These are phyloP conservation scores for Phytophthora vignae DNA, from an alignment of 352 stramenopile species.

Conservation along the genomic window DNA sequence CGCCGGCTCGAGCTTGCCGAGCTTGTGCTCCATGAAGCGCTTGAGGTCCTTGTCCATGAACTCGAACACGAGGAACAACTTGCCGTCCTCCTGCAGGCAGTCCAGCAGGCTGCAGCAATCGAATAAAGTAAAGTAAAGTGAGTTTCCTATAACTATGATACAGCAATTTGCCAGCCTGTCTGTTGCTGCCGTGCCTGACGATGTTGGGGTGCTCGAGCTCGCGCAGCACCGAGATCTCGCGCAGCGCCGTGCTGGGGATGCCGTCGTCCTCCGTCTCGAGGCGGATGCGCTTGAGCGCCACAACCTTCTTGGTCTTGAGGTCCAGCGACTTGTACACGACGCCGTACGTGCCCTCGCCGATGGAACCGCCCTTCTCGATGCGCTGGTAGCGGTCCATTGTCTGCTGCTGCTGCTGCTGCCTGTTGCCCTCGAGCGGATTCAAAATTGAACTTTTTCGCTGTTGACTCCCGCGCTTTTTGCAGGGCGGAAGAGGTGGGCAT, in stretches of 20 bases:
- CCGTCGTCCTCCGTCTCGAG: conserved; percentile 99
- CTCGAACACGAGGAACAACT: conserved; percentile 99
- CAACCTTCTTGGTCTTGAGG: conserved; percentile 90
- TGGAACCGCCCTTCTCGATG: conserved; percentile 93
- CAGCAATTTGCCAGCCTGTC: not conserved
- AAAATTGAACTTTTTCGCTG: not conserved
- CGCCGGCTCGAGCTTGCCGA: conserved; percentile 62
- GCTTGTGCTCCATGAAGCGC: conserved; percentile 93
- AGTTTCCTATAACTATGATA: not conserved
- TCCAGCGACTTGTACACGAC: conserved; percentile 97
- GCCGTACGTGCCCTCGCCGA: conserved; percentile 97
- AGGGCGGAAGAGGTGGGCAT: not conserved
- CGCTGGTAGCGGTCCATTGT: conserved; percentile 92
- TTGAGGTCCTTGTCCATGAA: conserved; percentile 99
- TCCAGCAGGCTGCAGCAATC: conserved; percentile 82
- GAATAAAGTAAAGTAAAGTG: not conserved
- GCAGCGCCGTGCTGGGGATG: conserved; percentile 97
- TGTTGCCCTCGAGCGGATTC: not conserved
- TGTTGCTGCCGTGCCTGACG: conserved; percentile 76
- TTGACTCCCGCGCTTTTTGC: conserved; percentile 34
- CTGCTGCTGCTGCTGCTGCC: not conserved
- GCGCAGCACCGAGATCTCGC: conserved; percentile 98
- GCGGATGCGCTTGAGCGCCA: conserved; percentile 97
- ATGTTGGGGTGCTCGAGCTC: conserved; percentile 99
- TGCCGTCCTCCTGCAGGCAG: conserved; percentile 95